phyloP scores from a whole-genome alignment of 2,329 filamentous ascomycete genomes.

The Colletotrichum musicola region DNA sequence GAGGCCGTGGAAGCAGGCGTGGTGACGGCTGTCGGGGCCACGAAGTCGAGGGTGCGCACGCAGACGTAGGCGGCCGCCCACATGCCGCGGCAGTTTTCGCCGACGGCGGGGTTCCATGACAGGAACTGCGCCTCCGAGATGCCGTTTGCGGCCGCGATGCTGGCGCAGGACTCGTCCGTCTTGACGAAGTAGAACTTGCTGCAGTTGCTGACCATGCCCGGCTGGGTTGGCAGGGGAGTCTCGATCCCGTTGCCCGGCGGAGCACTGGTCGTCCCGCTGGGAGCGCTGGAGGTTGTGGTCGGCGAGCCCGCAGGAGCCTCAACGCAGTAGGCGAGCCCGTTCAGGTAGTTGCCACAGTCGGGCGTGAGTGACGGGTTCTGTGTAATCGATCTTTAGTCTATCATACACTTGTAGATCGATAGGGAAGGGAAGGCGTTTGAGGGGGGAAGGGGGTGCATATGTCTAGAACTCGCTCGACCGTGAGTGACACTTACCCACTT shows the following conservation, averaged over 20 bases:
- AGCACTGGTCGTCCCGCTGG: background rate
- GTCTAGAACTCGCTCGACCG: no score
- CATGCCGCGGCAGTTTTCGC: background rate
- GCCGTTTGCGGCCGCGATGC: slow-evolving; percentile 1
- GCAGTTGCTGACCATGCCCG: slow-evolving; percentile 38
- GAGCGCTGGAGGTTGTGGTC: background rate
- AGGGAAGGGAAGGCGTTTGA: no score
- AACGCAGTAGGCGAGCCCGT: no score
- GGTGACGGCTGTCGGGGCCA: no score
- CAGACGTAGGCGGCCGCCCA: background rate
- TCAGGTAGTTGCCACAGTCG: no score
- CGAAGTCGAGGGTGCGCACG: background rate
- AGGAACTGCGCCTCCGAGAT: background rate
- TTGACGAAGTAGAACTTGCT: slow-evolving; percentile 38
- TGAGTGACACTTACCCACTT: no score
- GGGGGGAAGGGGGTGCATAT: no score
- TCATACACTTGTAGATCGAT: no score
- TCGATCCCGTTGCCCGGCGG: slow-evolving; percentile 28
- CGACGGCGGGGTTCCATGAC: background rate
- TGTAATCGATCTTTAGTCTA: no score
- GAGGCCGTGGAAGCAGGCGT: no score
- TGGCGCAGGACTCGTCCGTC: slow-evolving; percentile 26
- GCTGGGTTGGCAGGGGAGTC: slow-evolving; percentile 35
- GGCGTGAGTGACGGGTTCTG: no score
- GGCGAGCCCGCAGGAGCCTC: background rate